Evolutionary conservation across 2,329 filamentous ascomycete species (phyloP).

Genomic region (Trichoderma harzianum): DNA sequence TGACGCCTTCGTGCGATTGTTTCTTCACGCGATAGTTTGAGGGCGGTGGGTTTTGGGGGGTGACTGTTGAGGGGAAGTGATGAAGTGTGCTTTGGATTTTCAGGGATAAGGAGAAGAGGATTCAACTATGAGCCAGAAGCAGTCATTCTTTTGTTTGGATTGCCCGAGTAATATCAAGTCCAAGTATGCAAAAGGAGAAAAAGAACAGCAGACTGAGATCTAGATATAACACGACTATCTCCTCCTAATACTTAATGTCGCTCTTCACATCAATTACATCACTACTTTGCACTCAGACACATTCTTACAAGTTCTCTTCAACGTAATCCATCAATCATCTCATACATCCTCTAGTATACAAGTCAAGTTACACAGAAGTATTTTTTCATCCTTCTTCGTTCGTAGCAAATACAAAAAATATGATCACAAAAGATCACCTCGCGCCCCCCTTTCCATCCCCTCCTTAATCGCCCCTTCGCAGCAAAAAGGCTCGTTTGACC

Average conservation of each 20-base stretch:
- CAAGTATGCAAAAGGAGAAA: not conserved
- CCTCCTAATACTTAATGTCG: not conserved
- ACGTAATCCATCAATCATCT: constrained; percentile 17
- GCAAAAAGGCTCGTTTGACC: constrained; percentile 1
- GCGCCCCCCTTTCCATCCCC: not conserved
- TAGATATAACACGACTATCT: not conserved
- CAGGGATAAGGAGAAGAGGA: not conserved
- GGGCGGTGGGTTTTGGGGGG: not conserved
- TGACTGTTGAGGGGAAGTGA: not conserved
- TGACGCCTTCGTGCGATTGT: not conserved
- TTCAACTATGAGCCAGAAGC: not conserved
- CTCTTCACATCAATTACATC: not conserved
- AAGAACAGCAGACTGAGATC: not conserved
- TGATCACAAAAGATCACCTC: not conserved
- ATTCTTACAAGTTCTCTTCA: not conserved
- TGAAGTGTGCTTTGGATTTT: not conserved
- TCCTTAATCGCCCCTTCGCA: not conserved
- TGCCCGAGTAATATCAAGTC: not conserved
- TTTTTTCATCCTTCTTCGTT: not conserved
- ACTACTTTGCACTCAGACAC: not conserved
- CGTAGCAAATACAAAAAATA: constrained; percentile 6
- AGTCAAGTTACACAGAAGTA: constrained; percentile 12
- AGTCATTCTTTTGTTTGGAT: not conserved
- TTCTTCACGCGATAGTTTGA: not conserved
- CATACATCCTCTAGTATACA: constrained; percentile 21